These are phyloP conservation scores for Salix dunnii DNA, from an alignment of 345 rosid genomes.

Conservation along the genomic window DNA sequence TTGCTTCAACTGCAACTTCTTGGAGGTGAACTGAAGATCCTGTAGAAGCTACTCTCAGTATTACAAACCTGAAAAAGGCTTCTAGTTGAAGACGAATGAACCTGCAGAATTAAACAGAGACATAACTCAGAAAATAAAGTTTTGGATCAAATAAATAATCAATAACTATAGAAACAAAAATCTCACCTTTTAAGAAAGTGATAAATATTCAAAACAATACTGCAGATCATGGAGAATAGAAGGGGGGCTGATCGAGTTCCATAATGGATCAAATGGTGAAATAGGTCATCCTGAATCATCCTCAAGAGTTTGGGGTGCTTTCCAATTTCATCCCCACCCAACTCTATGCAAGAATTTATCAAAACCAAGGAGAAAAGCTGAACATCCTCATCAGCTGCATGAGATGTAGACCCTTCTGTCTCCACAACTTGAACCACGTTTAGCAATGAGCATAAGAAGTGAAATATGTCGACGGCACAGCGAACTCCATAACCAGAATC, in stretches of 20 bases:
- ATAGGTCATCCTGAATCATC: slow-evolving; percentile 78
- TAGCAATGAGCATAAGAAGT: slow-evolving; percentile 72
- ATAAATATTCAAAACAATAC: slow-evolving; percentile 76
- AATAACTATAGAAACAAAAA: background rate
- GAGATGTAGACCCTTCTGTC: slow-evolving; percentile 48
- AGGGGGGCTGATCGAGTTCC: slow-evolving; percentile 73
- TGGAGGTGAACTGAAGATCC: slow-evolving; percentile 55
- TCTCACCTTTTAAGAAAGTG: slow-evolving; percentile 76
- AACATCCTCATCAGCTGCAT: slow-evolving; percentile 65
- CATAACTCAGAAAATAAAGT: background rate
- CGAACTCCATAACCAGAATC: slow-evolving; percentile 62
- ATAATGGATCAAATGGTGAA: slow-evolving; percentile 82
- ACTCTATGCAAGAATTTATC: slow-evolving; percentile 69
- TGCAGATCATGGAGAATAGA: slow-evolving; percentile 79
- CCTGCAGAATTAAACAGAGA: slow-evolving; percentile 32
- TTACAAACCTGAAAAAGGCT: slow-evolving; percentile 72
- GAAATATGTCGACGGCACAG: slow-evolving; percentile 74
- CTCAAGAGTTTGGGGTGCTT: slow-evolving; percentile 69
- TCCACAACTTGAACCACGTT: slow-evolving; percentile 69
- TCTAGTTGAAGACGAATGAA: slow-evolving; percentile 84
- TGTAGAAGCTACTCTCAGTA: slow-evolving; percentile 44
- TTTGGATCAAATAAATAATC: background rate
- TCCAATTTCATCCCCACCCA: slow-evolving; percentile 74
- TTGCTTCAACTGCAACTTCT: slow-evolving; percentile 83
- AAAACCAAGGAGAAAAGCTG: slow-evolving; percentile 60